Evolutionary conservation across 441 rosid species (phyloP).

Genomic region (Erodium trifolium): DNA sequence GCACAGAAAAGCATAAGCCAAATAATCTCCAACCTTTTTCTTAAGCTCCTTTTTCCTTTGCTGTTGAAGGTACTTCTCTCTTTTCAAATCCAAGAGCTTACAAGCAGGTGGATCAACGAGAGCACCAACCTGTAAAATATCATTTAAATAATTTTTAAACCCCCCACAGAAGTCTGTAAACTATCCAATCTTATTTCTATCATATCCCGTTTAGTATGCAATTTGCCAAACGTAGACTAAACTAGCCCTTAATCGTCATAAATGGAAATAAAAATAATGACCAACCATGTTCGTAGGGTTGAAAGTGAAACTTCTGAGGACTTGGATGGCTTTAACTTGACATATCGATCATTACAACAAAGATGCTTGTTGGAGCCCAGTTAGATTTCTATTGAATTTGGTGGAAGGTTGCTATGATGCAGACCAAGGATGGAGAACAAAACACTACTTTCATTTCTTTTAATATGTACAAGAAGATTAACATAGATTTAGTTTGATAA

Average conservation of each 20-base stretch:
- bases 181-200: neutral
- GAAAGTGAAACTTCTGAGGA: neutral
- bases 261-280: neutral
- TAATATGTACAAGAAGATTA: no score
- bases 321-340: no score
- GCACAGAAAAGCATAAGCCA: constrained; percentile 16
- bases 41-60: constrained; percentile 45
- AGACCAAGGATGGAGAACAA: no score
- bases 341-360: no score
- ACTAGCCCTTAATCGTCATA: neutral
- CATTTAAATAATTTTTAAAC: neutral
- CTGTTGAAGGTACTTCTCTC: constrained; percentile 29
- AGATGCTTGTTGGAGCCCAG: no score
- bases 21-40: constrained; percentile 37
- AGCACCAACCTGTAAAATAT: constrained; percentile 38
- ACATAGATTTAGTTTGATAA: no score
- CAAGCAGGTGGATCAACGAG: constrained; percentile 53
- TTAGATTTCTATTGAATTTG: no score
- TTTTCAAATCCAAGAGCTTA: constrained; percentile 51
- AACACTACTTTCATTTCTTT: no score
- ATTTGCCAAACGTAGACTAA: neutral
- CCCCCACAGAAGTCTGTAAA: no score
- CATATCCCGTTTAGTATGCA: neutral
- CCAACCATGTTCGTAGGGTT: neutral
- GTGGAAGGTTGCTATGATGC: no score